These are phyloP conservation scores for Fagopyrum esculentum DNA, from an alignment of 148 eudicot genomes.

Conservation along the genomic window DNA sequence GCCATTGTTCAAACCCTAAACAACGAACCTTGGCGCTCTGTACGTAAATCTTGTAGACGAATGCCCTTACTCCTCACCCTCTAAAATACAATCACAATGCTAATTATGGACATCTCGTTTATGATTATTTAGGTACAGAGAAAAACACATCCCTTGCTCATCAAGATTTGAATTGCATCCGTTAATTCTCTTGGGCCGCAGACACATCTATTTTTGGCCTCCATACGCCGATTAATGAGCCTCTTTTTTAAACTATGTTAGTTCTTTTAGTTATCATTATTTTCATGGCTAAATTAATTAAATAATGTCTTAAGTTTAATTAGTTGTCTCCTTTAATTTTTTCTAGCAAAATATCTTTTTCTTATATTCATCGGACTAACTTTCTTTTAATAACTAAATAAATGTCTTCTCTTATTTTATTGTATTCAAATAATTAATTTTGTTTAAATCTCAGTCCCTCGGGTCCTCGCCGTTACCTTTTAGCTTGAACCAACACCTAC, in stretches of 20 bases:
- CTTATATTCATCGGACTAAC: too few species aligned
- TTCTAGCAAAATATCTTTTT: too few species aligned
- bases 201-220: not conserved
- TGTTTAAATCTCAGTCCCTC: too few species aligned
- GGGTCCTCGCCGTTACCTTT: too few species aligned
- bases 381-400: too few species aligned
- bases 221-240: too few species aligned
- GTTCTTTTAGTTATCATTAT: not conserved
- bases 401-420: too few species aligned
- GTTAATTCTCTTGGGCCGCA: slow-evolving; percentile 1
- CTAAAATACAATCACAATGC: not conserved
- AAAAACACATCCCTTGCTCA: not conserved
- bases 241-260: not conserved
- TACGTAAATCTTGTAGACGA: not conserved
- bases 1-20: slow-evolving; percentile 37
- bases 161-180: slow-evolving; percentile 7
- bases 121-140: not conserved
- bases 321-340: too few species aligned
- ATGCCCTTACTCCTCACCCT: not conserved
- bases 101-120: slow-evolving; percentile 1
- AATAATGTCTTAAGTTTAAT: too few species aligned
- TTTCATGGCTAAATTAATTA: too few species aligned
- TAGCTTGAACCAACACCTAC: too few species aligned
- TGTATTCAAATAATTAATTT: too few species aligned
- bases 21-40: not conserved